Evolutionary conservation across 2,329 filamentous ascomycete genomes (phyloP).

Genomic region (Verruconis gallopava): DNA sequence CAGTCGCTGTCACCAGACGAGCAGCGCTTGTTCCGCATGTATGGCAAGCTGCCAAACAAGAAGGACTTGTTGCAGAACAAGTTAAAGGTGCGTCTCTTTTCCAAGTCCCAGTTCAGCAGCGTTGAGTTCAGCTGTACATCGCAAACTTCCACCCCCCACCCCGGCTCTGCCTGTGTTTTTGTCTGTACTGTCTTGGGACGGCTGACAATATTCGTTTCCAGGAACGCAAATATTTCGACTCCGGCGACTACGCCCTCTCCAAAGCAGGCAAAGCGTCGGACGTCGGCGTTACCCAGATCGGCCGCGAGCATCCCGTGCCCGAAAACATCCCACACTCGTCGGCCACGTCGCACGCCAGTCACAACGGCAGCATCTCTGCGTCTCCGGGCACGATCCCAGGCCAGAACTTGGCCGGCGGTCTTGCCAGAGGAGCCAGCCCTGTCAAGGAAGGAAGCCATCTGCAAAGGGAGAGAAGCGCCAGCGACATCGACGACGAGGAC

Average conservation of each 20-base stretch:
- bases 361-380: slow-evolving; percentile 15
- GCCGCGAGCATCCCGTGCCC: slow-evolving; percentile 85
- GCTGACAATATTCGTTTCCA: slow-evolving; percentile 19
- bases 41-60: slow-evolving; percentile 94
- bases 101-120: background rate
- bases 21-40: slow-evolving; percentile 90
- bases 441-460: slow-evolving; percentile 85
- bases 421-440: slow-evolving; percentile 56
- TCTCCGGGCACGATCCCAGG: slow-evolving; percentile 26
- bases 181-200: too few relatives aligned
- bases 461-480: slow-evolving; percentile 65
- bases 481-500: slow-evolving; percentile 39
- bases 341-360: slow-evolving; percentile 42
- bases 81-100: slow-evolving; percentile 51
- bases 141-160: background rate
- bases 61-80: slow-evolving; percentile 97
- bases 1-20: slow-evolving; percentile 89
- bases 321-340: slow-evolving; percentile 90
- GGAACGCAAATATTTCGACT: slow-evolving; percentile 96
- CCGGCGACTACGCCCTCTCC: slow-evolving; percentile 88
- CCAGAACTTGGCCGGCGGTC: slow-evolving; percentile 18
- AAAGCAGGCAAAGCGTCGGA: slow-evolving; percentile 95
- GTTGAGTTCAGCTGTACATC: background rate
- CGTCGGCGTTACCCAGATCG: slow-evolving; percentile 84
- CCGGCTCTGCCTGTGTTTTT: too few relatives aligned